Evolutionary conservation across 2,329 filamentous ascomycete species (phyloP).

Genomic region (Phialophora verrucosa): DNA sequence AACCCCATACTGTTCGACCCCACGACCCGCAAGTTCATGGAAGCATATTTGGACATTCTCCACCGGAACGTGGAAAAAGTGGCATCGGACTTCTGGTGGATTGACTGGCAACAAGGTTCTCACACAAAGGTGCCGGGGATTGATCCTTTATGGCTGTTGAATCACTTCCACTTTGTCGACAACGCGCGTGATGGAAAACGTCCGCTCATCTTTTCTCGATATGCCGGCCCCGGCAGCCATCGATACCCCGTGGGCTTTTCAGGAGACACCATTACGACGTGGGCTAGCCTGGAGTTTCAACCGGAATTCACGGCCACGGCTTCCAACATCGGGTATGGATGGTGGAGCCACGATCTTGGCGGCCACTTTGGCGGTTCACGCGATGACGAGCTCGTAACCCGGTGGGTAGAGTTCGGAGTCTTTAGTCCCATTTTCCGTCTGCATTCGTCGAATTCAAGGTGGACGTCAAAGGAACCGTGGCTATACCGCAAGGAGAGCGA

Average conservation of each 20-base stretch:
- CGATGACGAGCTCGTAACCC: slow-evolving; percentile 63
- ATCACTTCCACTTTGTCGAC: slow-evolving; percentile 68
- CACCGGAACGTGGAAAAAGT: slow-evolving; percentile 62
- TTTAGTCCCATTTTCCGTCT: slow-evolving; percentile 67
- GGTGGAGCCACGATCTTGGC: slow-evolving; percentile 73
- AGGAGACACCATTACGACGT: slow-evolving; percentile 65
- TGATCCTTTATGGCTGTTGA: slow-evolving; percentile 69
- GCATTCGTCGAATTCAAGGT: slow-evolving; percentile 64
- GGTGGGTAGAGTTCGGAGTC: slow-evolving; percentile 67
- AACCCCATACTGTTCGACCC: slow-evolving; percentile 64
- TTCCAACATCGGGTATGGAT: slow-evolving; percentile 70
- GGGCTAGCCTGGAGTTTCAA: slow-evolving; percentile 67
- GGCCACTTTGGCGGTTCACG: slow-evolving; percentile 63
- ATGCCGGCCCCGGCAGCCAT: slow-evolving; percentile 67
- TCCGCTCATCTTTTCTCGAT: slow-evolving; percentile 65
- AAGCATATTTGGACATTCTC: slow-evolving; percentile 64
- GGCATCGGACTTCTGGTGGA: slow-evolving; percentile 69
- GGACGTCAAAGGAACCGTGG: slow-evolving; percentile 69
- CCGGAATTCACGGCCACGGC: slow-evolving; percentile 71
- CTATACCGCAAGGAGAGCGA: slow-evolving; percentile 56
- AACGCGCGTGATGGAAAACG: slow-evolving; percentile 50
- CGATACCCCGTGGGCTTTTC: slow-evolving; percentile 70
- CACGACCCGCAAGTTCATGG: slow-evolving; percentile 59
- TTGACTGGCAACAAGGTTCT: slow-evolving; percentile 70
- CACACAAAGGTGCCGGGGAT: slow-evolving; percentile 62